A percentile compares a stretch with the other conserved stretches of the same genome.
Conservation (phyloP, 2,329 filamentous ascomycete species). For the Claviceps monticola region DNA sequence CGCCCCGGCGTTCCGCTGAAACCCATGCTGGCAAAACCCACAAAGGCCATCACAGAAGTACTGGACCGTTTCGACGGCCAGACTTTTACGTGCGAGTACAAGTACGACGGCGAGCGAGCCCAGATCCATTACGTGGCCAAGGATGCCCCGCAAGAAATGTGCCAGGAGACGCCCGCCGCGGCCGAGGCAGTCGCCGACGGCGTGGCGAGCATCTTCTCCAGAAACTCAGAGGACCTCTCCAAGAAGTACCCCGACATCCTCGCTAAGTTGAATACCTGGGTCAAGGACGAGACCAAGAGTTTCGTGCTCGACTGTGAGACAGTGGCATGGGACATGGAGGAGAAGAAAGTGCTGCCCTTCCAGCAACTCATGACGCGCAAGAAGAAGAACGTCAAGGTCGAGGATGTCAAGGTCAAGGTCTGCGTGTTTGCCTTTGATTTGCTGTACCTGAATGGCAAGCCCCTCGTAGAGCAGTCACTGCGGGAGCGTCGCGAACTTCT, state of each 20-base stretch:
- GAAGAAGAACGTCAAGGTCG: slow-evolving; percentile 88
- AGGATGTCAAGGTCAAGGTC: slow-evolving; percentile 92
- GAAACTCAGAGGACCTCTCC: slow-evolving; percentile 92
- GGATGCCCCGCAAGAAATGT: slow-evolving; percentile 56
- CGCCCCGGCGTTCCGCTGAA: slow-evolving; percentile 90
- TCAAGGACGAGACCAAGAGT: slow-evolving; percentile 78
- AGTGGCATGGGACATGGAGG: slow-evolving; percentile 86
- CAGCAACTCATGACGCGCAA: slow-evolving; percentile 98
- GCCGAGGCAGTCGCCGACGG: slow-evolving; percentile 56
- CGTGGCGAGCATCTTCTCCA: slow-evolving; percentile 85
- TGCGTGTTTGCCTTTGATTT: slow-evolving; percentile 96
- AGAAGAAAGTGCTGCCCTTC: slow-evolving; percentile 94
- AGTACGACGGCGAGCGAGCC: slow-evolving; percentile 96
- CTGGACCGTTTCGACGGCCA: slow-evolving; percentile 92
- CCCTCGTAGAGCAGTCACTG: slow-evolving; percentile 75
- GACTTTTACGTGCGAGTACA: slow-evolving; percentile 96
- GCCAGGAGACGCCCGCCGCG: slow-evolving; percentile 43
- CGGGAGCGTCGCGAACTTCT: slow-evolving; percentile 72
- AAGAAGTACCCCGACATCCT: slow-evolving; percentile 97
- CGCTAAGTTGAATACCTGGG: slow-evolving; percentile 74
- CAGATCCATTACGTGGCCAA: slow-evolving; percentile 95
- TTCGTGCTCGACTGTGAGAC: slow-evolving; percentile 99
- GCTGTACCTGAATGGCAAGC: slow-evolving; percentile 81
- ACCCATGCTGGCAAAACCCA: slow-evolving; percentile 96
- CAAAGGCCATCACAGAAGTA: slow-evolving; percentile 95